Percentiles rank a stretch among this genome's conserved stretches.
Conservation (phyloP, 2,329 filamentous ascomycete species). For the Beauveria varroae region DNA sequence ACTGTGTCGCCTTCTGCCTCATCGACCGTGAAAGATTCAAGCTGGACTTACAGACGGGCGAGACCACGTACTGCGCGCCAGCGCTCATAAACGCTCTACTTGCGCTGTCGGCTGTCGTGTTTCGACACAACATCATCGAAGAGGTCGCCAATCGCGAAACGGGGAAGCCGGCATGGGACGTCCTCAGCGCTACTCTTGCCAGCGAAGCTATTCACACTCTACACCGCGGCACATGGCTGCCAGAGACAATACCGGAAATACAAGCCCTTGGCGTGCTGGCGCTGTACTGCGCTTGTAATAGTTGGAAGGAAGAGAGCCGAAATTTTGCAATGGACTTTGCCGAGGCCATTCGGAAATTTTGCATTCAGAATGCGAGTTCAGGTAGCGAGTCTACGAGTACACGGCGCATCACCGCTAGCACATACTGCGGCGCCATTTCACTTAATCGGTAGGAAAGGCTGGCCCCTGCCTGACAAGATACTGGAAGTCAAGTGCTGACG, state of each 20-base stretch:
- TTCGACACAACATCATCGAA: background rate
- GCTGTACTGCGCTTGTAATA: background rate
- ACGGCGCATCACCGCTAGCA: background rate
- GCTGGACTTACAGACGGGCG: background rate
- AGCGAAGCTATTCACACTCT: background rate
- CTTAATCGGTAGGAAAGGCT: background rate
- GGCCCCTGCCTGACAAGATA: background rate
- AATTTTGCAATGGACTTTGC: background rate
- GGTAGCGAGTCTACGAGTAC: background rate
- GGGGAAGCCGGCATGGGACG: background rate
- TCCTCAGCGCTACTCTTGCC: background rate
- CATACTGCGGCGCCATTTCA: conserved; percentile 5
- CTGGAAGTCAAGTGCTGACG: background rate
- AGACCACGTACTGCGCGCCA: background rate
- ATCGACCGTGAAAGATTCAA: background rate
- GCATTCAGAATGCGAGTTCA: background rate
- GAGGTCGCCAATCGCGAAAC: background rate
- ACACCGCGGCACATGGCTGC: background rate
- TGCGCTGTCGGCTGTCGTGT: background rate
- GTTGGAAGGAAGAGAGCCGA: background rate
- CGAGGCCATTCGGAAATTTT: background rate
- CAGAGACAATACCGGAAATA: background rate
- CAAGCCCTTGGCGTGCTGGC: conserved; percentile 2
- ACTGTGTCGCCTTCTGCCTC: background rate
- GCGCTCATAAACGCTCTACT: background rate